Evolutionary conservation across 495 filamentous ascomycete species (phyloP), one percentile per base, ranked within the genome.

Genomic region (Penicillium roqueforti): DNA sequence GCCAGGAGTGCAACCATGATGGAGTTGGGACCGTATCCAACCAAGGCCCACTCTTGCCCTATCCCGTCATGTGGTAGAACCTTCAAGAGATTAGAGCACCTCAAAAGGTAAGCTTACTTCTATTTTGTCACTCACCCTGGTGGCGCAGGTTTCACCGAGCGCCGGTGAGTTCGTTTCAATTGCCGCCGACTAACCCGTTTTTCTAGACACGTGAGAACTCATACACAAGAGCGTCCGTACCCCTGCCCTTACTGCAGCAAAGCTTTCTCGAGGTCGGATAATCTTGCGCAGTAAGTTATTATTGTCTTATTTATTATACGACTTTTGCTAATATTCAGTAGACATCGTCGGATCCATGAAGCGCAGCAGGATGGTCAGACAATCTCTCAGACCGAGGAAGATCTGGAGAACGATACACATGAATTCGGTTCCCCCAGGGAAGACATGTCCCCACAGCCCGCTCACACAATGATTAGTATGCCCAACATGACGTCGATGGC

Each of bases 161-260:
- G 39, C 45, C 34, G 29, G 38, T 62, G 51, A 59, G 56, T 60
- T 60, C 46, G 67, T 80, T 77, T 84, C 65, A 76, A 62, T 80
- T 83, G 70, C 73, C 80, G 75, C 81, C 78, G 70, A 70, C 80
- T 86, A 73, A 77, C 70, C 43, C 70, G 63, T 66, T 67, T 72
- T 70, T 61, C 50, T 75, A 96, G 92, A 77, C 93, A 98, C 80
- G 95, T 98, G 72, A 88, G 93, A 71, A 98, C 93, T 66, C 93
- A 98, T 78, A 98, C 93, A 19, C 93, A 98, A 82, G 93, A 98
- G 77, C 87, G 92, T 77, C 93, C 93, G 61, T 98, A 98, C 72
- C 85, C 90, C 62, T 98, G 93, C 80, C 86, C 87, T 64, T 87
- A 95, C 70, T 98, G 93, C 83, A 95, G 86, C 81, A 97, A 97